Percentiles rank a stretch among this genome's conserved stretches.
phyloP scores from a whole-genome alignment of 306 rosid species.

The Lupinus albus region DNA sequence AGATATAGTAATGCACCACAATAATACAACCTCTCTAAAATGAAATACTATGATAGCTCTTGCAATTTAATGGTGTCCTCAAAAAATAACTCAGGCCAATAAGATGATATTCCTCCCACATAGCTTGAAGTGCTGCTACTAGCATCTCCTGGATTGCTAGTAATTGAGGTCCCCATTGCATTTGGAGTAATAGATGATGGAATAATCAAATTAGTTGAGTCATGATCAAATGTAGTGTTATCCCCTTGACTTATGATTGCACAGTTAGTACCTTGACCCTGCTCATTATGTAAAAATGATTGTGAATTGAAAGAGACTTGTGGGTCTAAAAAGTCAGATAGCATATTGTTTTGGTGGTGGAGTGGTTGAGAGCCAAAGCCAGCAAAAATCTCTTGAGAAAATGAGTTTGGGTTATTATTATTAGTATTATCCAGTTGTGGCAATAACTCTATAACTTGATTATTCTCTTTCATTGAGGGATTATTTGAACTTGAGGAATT shows the following conservation, averaged over 20 bases:
- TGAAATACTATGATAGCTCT: slow-evolving; percentile 51
- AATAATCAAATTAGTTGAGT: slow-evolving; percentile 44
- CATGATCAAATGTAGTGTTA: slow-evolving; percentile 35
- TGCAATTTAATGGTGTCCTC: slow-evolving; percentile 50
- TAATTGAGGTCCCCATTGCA: not conserved
- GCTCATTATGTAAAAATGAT: slow-evolving; percentile 57
- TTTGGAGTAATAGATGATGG: slow-evolving; percentile 50
- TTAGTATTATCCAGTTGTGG: slow-evolving; percentile 33
- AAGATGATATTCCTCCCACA: slow-evolving; percentile 55
- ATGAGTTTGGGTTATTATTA: slow-evolving; percentile 36
- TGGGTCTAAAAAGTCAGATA: slow-evolving; percentile 56
- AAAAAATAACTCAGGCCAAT: slow-evolving; percentile 61
- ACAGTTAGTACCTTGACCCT: slow-evolving; percentile 52
- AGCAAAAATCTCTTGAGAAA: slow-evolving; percentile 41
- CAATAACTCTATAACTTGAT: slow-evolving; percentile 34
- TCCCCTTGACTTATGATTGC: slow-evolving; percentile 54
- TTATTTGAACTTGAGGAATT: slow-evolving; percentile 36
- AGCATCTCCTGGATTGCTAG: slow-evolving; percentile 54
- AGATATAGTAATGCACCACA: slow-evolving; percentile 11
- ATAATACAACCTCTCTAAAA: slow-evolving; percentile 30
- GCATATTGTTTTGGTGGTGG: slow-evolving; percentile 57
- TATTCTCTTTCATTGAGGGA: slow-evolving; percentile 44
- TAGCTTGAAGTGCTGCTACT: slow-evolving; percentile 62
- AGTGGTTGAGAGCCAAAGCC: slow-evolving; percentile 59
- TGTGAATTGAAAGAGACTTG: slow-evolving; percentile 68